Evolutionary conservation across 495 filamentous ascomycete genomes (phyloP), one percentile per base, ranked within the genome.

Genomic region (Talaromyces adpressus): DNA sequence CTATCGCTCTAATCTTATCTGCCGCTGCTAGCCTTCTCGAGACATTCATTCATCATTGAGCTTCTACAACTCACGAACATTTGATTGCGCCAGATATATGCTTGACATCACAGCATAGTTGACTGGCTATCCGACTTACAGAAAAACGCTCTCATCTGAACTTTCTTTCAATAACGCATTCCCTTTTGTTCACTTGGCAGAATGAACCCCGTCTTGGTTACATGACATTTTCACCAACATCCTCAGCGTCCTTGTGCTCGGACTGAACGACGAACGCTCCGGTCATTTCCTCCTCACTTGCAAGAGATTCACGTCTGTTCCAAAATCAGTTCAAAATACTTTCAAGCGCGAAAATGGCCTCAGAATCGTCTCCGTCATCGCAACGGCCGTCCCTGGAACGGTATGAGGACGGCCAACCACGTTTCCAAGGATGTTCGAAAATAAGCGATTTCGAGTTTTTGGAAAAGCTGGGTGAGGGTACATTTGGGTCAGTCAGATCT

Each of bases 401-500:
- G 61, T 61, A 70, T 51, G 61, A 65, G 57, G 63, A 81, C 76
- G 80, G 77, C 63, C 63, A 73, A 62, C 51, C 69, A 57, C 68
- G 84, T 64, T 98, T 95, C 70, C 76, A 78, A 57, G 94, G 94
- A 30, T 96, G 92, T 77, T 93, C 92, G 22, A 88, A 82, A 61
- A 97, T 99, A 67, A 81, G 78, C 53, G 89, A 94, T 62, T 99
- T 96, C 72, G 91, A 96, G 65, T 82, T 97, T 22, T 73, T 93
- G 64, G 88, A 87, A 57, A 99, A 99, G 78, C 84, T 99, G 57
- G 94, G 94, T 65, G 95, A 99, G 73, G 94, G 94, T 59, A 99
- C 94, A 20, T 99, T 99, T 76, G 94, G 93, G 89, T 92, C 72
- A 63, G 84, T 70, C 7, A 18, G 39, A n/a, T 45, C 4, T 34